Percentiles rank a stretch among this genome's conserved stretches.
Conservation (phyloP, 306 rosid species). For the Benincasa hispida region DNA sequence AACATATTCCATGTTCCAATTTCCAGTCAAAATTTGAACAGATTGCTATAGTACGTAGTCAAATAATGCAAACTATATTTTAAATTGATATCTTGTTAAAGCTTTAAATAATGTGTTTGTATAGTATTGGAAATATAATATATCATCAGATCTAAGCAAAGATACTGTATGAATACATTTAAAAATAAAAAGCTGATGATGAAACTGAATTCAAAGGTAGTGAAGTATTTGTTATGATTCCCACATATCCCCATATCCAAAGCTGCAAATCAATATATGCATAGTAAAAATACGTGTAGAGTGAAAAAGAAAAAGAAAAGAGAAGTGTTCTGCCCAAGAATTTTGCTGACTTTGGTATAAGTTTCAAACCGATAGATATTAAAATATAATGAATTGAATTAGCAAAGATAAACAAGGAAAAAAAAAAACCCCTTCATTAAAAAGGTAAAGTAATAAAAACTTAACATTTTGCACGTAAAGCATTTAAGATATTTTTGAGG, state of each 20-base stretch:
- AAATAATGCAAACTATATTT: neutral
- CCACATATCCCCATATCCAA: neutral
- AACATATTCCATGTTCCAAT: too few species aligned
- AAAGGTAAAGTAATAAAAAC: neutral
- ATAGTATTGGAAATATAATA: neutral
- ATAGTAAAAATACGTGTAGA: neutral
- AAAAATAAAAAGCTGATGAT: neutral
- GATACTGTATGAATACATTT: neutral
- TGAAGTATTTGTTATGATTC: neutral
- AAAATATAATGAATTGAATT: neutral
- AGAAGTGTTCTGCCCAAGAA: neutral
- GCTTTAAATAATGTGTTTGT: neutral
- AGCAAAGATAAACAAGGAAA: neutral
- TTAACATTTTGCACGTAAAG: neutral
- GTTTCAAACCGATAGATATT: neutral
- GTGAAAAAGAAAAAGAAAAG: neutral
- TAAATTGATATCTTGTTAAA: neutral
- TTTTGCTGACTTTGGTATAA: conserved; percentile 2
- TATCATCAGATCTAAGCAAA: neutral
- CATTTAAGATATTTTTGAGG: neutral
- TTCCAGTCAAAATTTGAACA: too few species aligned
- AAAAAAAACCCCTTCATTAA: neutral
- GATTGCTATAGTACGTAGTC: too few species aligned
- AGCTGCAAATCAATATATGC: neutral
- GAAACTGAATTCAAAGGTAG: neutral